phyloP scores from a whole-genome alignment of 129 eudicot species.

The Flaveria linearis region DNA sequence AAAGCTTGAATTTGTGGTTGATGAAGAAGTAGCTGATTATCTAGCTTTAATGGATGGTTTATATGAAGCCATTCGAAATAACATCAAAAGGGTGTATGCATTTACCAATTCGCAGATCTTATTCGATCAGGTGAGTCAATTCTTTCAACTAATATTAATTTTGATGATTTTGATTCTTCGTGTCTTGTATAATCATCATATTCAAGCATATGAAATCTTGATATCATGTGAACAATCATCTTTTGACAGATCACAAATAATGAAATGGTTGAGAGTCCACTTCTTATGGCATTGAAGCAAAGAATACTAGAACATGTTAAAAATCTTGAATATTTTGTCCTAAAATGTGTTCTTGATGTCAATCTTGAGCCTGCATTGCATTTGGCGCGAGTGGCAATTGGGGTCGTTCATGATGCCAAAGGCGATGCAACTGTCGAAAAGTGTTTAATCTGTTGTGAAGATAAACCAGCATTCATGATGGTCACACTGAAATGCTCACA shows the following conservation, averaged over 20 bases:
- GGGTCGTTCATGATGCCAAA: slow-evolving; percentile 53
- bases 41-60: slow-evolving; percentile 90
- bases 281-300: slow-evolving; percentile 57
- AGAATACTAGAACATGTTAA: slow-evolving; percentile 54
- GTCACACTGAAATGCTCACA: slow-evolving; percentile 69
- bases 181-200: not conserved
- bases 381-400: slow-evolving; percentile 75
- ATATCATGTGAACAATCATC: slow-evolving; percentile 6
- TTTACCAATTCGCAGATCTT: slow-evolving; percentile 68
- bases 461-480: slow-evolving; percentile 60
- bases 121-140: slow-evolving; percentile 58
- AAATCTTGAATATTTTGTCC: slow-evolving; percentile 49
- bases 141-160: not conserved
- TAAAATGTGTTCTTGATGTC: slow-evolving; percentile 43
- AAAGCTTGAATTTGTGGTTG: slow-evolving; percentile 79
- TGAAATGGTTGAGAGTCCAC: slow-evolving; percentile 50
- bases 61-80: slow-evolving; percentile 46
- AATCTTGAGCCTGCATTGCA: slow-evolving; percentile 46
- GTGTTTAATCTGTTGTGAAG: slow-evolving; percentile 67
- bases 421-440: slow-evolving; percentile 34
- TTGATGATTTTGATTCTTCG: not conserved
- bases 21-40: slow-evolving; percentile 67
- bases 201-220: not conserved
- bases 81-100: slow-evolving; percentile 52
- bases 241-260: slow-evolving; percentile 49